Conservation (phyloP, 768 basidiomycete genomes). For the Auricularia auricula-judae region DNA sequence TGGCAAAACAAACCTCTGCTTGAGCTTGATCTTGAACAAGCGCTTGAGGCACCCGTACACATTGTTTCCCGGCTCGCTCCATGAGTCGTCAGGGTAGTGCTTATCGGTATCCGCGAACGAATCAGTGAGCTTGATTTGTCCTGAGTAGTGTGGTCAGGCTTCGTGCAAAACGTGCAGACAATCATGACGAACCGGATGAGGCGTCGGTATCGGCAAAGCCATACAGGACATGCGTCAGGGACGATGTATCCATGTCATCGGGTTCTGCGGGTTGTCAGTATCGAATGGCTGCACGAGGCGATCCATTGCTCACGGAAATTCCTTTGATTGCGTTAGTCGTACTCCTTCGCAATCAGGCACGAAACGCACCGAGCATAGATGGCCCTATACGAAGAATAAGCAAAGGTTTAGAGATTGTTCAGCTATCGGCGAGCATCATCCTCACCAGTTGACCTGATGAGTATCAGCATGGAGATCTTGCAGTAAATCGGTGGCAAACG, state of each 20-base stretch:
- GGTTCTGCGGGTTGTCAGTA: conserved; percentile 37
- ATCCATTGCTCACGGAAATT: conserved; percentile 40
- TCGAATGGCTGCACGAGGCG: not conserved
- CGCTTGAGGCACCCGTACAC: conserved; percentile 27
- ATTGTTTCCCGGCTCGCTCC: conserved; percentile 44
- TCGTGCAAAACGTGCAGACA: not conserved
- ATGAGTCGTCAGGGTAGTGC: not conserved
- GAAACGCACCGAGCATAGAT: not conserved
- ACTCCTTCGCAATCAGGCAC: too few species aligned
- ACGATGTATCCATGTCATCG: conserved; percentile 43
- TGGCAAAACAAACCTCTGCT: conserved; percentile 15
- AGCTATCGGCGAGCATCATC: too few species aligned
- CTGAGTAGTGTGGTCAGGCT: conserved; percentile 7
- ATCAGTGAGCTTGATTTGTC: not conserved
- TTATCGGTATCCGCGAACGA: not conserved
- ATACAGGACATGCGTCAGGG: conserved; percentile 69
- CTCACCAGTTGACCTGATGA: not conserved
- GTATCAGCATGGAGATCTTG: not conserved
- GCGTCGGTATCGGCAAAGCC: conserved; percentile 64
- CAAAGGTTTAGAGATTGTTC: not conserved
- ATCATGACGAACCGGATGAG: conserved; percentile 37
- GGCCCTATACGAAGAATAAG: not conserved
- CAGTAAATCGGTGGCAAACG: not conserved
- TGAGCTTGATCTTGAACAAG: not conserved
- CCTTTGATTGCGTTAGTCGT: conserved; percentile 15